A percentile compares a stretch with the other conserved stretches of the same genome.
These are phyloP conservation scores for Austroboletus novae-zelandiae DNA, from an alignment of 1,284 basidiomycete species.

Conservation along the genomic window DNA sequence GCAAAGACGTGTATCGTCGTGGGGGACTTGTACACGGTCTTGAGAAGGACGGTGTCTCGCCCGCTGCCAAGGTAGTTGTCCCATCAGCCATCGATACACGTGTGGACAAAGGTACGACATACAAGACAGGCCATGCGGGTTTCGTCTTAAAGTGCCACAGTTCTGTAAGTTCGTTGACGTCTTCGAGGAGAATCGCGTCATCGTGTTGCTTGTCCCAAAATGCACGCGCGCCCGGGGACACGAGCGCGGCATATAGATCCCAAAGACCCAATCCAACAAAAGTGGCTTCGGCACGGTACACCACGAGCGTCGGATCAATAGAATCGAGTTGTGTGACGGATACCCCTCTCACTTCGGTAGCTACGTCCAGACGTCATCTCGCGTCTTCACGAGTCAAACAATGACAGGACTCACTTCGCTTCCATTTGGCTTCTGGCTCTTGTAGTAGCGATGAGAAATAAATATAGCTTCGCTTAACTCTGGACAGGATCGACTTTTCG, in stretches of 20 bases:
- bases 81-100: constrained; percentile 7
- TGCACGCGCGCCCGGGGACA: constrained; percentile 76
- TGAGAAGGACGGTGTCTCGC: constrained; percentile 86
- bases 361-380: constrained; percentile 34
- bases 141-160: constrained; percentile 90
- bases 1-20: constrained; percentile 94
- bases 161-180: constrained; percentile 89
- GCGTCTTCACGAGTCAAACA: not conserved
- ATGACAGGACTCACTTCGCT: constrained; percentile 54
- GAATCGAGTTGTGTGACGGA: constrained; percentile 95
- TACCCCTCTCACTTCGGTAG: constrained; percentile 85
- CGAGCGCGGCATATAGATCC: constrained; percentile 92
- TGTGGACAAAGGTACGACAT: constrained; percentile 33
- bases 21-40: constrained; percentile 97
- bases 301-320: constrained; percentile 95
- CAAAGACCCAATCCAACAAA: constrained; percentile 96
- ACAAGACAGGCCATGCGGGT: constrained; percentile 91
- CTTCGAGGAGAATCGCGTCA: constrained; percentile 81
- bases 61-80: constrained; percentile 52
- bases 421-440: constrained; percentile 99
- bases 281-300: constrained; percentile 95
- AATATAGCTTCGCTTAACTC: constrained; percentile 93
- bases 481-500: constrained; percentile 77
- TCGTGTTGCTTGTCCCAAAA: constrained; percentile 94
- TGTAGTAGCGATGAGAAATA: constrained; percentile 97